These are phyloP conservation scores for Moniliella sp. DNA, from an alignment of 1,284 basidiomycete species.

Conservation along the genomic window DNA sequence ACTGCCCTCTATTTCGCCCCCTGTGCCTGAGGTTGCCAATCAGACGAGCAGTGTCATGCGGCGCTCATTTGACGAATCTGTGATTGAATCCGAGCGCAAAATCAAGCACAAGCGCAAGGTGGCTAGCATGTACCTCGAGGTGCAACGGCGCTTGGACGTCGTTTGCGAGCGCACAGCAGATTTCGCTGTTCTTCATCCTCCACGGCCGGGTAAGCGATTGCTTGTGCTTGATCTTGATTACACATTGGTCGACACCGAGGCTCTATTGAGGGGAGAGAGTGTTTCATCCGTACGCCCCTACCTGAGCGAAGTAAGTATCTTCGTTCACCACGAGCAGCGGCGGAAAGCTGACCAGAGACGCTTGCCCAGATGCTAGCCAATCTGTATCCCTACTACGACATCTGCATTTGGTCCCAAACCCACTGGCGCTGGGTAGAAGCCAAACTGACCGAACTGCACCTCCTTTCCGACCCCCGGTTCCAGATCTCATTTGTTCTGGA, in stretches of 20 bases:
- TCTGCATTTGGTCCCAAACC: conserved; percentile 38
- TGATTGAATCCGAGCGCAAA: too few relatives aligned
- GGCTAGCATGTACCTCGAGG: too few relatives aligned
- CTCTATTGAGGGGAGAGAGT: too few relatives aligned
- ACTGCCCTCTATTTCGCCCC: conserved; percentile 10
- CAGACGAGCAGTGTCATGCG: too few relatives aligned
- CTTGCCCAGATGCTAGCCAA: conserved; percentile 40
- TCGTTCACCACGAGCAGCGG: too few relatives aligned
- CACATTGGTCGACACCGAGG: conserved; percentile 26
- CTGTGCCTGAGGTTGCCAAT: too few relatives aligned
- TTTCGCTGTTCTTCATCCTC: conserved; percentile 12
- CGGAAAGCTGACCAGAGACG: too few relatives aligned
- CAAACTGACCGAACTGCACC: conserved; percentile 65
- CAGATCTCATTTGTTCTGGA: neutral
- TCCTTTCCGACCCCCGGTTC: conserved; percentile 39
- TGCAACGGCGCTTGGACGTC: too few relatives aligned
- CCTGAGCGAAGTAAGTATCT: conserved; percentile 43
- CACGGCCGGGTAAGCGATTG: conserved; percentile 39
- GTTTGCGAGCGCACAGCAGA: conserved; percentile 14
- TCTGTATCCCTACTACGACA: conserved; percentile 27
- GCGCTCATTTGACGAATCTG: too few relatives aligned
- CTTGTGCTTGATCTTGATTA: conserved; percentile 65
- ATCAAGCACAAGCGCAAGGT: too few relatives aligned
- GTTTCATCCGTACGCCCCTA: too few relatives aligned
- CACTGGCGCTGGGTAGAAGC: conserved; percentile 77